Evolutionary conservation across 1,284 basidiomycete species (phyloP), one percentile per base, ranked within the genome.

Genomic region (Heterobasidion annosum): DNA sequence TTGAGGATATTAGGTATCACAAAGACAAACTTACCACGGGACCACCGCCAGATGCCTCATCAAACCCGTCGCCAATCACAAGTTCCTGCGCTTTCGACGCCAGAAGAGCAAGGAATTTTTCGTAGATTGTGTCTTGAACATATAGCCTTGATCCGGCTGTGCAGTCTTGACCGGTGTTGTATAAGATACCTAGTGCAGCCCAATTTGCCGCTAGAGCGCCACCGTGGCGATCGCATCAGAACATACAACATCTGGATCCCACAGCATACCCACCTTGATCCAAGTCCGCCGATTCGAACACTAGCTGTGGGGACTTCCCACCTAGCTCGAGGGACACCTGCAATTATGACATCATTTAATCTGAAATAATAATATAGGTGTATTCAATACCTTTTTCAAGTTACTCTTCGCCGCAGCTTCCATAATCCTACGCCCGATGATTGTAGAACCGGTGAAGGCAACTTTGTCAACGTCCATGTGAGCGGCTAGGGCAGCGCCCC

Each of bases 331-430:
- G 79, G 51, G 91, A 92, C 52, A 97, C 85, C 82, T 92, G 63
- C 54, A 3, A 49, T 10, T 48, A 48, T 19, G 50, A 15, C 16
- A 15, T 33, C 25, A n/a, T 5, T 40, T 6, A 10, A 40, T 10
- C 37, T 40, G 4, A 7, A 3, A 5, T 25, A 4, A 25, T 25
- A 25, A 25, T 3, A 25, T 25, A 25, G 25, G n/a, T 49, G 46
- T 45, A 8, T 18, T 4, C 13, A 33, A 40, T 60, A 80, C 86
- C 76, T 90, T 90, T 72, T 97, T 97, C 61, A 98, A 72, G 73
- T 98, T 96, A 63, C 85, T 91, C 68, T 88, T 86, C n/a, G 94
- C 92, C 2, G 94, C 91, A 15, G 92, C 91, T 66, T 92, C 85
- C 81, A 93, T 89, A 67, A 98, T 88, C 65, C 88, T 88, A 43